Evolutionary conservation across 2,329 filamentous ascomycete species (phyloP).

Genomic region (Fusarium sp.): DNA sequence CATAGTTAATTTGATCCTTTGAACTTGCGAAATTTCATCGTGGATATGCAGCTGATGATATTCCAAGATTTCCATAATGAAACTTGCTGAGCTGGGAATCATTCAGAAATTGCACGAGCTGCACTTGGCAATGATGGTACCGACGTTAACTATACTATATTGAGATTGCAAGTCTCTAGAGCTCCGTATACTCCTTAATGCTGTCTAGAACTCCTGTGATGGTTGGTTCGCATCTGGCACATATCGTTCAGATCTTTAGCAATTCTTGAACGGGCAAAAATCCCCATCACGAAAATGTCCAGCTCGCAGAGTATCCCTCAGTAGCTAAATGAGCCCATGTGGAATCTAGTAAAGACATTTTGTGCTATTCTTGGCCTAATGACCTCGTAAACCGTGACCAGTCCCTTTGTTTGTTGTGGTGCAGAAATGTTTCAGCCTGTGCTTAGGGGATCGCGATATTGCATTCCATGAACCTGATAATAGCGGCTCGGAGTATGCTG

Average conservation of each 20-base stretch:
- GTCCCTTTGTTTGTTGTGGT: constrained; percentile 1
- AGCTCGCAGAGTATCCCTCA: neutral
- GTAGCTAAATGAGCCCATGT: neutral
- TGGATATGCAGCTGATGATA: neutral
- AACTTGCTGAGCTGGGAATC: neutral
- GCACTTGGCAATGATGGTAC: neutral
- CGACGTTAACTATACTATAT: neutral
- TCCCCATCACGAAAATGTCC: neutral
- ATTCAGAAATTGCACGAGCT: neutral
- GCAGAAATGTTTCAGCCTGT: constrained; percentile 17
- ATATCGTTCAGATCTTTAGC: neutral
- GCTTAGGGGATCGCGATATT: neutral
- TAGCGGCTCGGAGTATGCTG: neutral
- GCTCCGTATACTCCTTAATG: neutral
- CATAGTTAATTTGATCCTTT: neutral
- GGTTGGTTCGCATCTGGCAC: neutral
- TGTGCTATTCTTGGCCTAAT: neutral
- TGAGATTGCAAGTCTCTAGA: too few relatives aligned
- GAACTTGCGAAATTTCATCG: neutral
- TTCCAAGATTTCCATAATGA: neutral
- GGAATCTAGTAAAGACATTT: neutral
- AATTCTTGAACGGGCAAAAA: neutral
- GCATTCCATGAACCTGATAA: constrained; percentile 18
- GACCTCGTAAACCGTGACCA: neutral
- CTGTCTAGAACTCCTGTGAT: neutral